Evolutionary conservation across 1,284 basidiomycete species (phyloP).

Genomic region (Melampsora americana): DNA sequence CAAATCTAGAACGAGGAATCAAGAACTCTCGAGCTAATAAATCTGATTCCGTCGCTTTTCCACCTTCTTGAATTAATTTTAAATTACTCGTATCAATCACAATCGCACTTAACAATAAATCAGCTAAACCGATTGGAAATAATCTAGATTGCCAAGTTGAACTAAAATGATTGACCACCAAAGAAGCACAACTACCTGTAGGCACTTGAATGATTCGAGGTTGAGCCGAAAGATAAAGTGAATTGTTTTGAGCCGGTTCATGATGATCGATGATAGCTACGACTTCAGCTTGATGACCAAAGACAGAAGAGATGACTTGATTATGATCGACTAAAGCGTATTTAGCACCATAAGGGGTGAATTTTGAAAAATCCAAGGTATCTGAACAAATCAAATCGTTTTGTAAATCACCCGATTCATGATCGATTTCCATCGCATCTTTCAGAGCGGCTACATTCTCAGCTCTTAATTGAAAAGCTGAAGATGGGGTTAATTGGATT

Average conservation of each 20-base stretch:
- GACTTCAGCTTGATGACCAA: slow-evolving; percentile 59
- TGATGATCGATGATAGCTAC: slow-evolving; percentile 89
- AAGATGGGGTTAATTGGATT: slow-evolving; percentile 67
- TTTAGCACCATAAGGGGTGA: slow-evolving; percentile 60
- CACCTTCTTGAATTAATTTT: slow-evolving; percentile 60
- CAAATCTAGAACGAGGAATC: slow-evolving; percentile 49
- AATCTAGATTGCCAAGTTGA: slow-evolving; percentile 53
- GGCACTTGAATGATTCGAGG: slow-evolving; percentile 65
- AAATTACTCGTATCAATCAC: slow-evolving; percentile 78
- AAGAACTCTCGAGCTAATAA: slow-evolving; percentile 64
- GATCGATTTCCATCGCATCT: neutral
- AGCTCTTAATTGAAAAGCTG: slow-evolving; percentile 72
- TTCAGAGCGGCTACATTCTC: slow-evolving; percentile 77
- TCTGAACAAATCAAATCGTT: slow-evolving; percentile 62
- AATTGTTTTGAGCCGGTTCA: slow-evolving; percentile 67
- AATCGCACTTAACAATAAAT: slow-evolving; percentile 73
- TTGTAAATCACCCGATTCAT: slow-evolving; percentile 60
- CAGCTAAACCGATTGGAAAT: slow-evolving; percentile 61
- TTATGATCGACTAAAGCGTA: slow-evolving; percentile 91
- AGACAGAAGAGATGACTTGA: slow-evolving; percentile 62
- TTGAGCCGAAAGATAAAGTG: slow-evolving; percentile 61
- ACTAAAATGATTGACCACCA: slow-evolving; percentile 64
- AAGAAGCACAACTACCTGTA: slow-evolving; percentile 72
- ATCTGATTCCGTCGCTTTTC: slow-evolving; percentile 70
- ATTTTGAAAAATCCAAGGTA: slow-evolving; percentile 50